Evolutionary conservation across 495 filamentous ascomycete genomes (phyloP), one percentile per base, ranked within the genome.

Genomic region (Podospora conica): DNA sequence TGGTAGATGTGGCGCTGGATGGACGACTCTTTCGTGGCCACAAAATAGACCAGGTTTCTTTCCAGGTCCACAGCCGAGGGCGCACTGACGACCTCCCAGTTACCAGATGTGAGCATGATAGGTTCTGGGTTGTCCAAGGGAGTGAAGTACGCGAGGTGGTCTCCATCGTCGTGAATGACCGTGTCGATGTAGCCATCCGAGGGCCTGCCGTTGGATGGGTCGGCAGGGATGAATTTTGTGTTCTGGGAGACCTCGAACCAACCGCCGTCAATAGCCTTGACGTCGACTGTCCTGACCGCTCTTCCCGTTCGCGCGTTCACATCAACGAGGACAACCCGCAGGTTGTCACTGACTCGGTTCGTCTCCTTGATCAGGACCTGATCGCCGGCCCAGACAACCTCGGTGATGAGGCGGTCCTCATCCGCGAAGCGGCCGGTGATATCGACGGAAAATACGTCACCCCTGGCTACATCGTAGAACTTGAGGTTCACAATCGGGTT

Each of bases 161-260:
- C 92, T 71, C 90, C 90, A 59, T 92, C 90, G 53, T 96, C 84
- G 72, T 94, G 80, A 63, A 97, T 90, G 54, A 98, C 80, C 0
- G 91, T 93, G 77, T 98, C 95, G 66, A 98, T 86, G 72, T 98
- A 98, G 4, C 95, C 95, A 74, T 96, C 91, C 22, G 93, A 76
- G 40, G 82, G 81, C 11, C 95, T 87, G 18, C 91, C 91, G 68
- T 91, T 93, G 23, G 76, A 69, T 48, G 90, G 86, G 74, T 96
- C 90, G 3, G 92, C 90, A 9, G 95, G 96, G 61, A 98, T 89
- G 71, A 89, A 96, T 65, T 81, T 85, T 3, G 95, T 97, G 28
- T 87, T 84, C 69, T 98, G 87, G 1, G 92, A 90, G 40, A 97
- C 91, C 76, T 98, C 95, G 68, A 98, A 95, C 95, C 95, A 98